Percentiles rank a stretch among this genome's conserved stretches.
These are phyloP conservation scores for Phaseolus lunatus DNA, from an alignment of 306 rosid genomes.

Conservation along the genomic window DNA sequence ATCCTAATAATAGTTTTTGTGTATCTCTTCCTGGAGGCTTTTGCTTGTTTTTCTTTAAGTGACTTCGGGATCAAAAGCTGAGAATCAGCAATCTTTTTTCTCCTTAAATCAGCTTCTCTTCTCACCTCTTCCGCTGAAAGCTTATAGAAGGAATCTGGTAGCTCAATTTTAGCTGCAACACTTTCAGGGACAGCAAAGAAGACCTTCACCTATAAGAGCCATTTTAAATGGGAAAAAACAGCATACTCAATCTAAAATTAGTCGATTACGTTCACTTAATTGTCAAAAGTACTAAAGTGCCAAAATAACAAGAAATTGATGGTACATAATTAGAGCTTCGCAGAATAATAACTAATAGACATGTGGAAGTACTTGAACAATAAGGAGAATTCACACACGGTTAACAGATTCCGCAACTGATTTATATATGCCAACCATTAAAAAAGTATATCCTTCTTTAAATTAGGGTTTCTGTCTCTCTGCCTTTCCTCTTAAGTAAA, in stretches of 20 bases:
- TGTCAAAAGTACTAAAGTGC: constrained; percentile 3
- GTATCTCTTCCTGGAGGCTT: constrained; percentile 73
- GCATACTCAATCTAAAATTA: constrained; percentile 18
- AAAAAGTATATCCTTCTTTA: constrained; percentile 11
- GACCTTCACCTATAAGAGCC: constrained; percentile 67
- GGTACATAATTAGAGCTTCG: constrained; percentile 5
- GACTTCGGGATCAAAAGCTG: constrained; percentile 91
- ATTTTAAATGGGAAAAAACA: constrained; percentile 24
- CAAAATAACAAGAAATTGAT: constrained; percentile 39
- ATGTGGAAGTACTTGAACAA: constrained; percentile 11
- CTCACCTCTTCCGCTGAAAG: constrained; percentile 77
- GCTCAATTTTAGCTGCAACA: constrained; percentile 80
- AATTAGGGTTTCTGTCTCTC: constrained; percentile 15
- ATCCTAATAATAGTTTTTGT: constrained; percentile 72
- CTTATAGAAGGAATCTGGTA: constrained; percentile 86
- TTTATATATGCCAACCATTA: constrained; percentile 20
- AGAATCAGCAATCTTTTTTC: constrained; percentile 88
- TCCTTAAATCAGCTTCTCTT: constrained; percentile 89
- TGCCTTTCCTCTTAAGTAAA: constrained; percentile 25
- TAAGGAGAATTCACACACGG: not conserved
- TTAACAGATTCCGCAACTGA: constrained; percentile 25
- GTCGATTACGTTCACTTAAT: not conserved
- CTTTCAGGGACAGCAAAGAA: constrained; percentile 94
- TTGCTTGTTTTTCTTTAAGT: constrained; percentile 88
- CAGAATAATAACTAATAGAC: constrained; percentile 20